Percentiles rank a stretch among this genome's conserved stretches.
Evolutionary conservation across 179 eudicot genomes (phyloP).

Genomic region (Heliamphora pulchella): DNA sequence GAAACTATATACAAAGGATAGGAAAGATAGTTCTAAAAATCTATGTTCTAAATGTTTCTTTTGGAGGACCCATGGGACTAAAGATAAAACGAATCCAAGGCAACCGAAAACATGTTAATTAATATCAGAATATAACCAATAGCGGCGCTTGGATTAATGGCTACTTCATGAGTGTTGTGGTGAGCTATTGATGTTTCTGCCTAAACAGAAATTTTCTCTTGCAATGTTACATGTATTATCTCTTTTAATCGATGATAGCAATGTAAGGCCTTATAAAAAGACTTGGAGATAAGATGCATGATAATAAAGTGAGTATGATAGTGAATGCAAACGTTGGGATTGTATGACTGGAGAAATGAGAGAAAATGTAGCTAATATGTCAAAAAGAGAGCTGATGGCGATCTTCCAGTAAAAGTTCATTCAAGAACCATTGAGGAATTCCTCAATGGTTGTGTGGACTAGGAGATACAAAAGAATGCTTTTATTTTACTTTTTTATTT

Average conservation of each 20-base stretch:
- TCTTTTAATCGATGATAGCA: neutral
- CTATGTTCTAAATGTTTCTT: no score
- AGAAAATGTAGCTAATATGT: neutral
- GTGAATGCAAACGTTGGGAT: neutral
- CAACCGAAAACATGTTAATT: no score
- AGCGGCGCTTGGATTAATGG: no score
- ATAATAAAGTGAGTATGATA: no score
- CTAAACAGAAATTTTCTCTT: neutral
- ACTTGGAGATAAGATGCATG: neutral
- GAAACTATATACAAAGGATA: neutral
- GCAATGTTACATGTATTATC: no score
- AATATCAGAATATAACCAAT: no score
- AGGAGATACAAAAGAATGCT: neutral
- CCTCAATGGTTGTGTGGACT: neutral
- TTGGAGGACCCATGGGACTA: no score
- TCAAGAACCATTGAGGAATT: neutral
- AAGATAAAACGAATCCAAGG: no score
- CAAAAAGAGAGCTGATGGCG: neutral
- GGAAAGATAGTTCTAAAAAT: no score
- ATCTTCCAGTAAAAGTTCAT: neutral
- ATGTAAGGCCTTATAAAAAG: neutral
- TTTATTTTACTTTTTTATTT: no score
- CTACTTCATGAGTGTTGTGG: neutral
- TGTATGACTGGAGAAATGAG: no score
- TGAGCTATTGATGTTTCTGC: constrained; percentile 2